These are phyloP conservation scores for Hemerocallis citrina DNA, from an alignment of 106 monocot genomes.

Conservation along the genomic window DNA sequence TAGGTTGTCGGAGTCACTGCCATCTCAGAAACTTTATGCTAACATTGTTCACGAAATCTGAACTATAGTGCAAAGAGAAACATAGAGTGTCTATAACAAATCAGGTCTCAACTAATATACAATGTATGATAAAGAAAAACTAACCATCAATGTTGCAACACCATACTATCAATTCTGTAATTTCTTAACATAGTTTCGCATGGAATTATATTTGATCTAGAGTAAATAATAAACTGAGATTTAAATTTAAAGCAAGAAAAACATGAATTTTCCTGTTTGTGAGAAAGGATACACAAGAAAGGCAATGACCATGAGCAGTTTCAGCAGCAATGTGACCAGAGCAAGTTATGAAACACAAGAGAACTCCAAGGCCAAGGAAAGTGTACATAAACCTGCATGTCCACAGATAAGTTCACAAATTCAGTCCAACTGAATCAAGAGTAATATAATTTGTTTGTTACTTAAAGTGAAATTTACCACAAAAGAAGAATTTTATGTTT, in stretches of 20 bases:
- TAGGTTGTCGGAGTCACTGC: too few relatives aligned
- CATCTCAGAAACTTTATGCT: not conserved
- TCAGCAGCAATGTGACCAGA: conserved; percentile 64
- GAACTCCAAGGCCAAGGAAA: conserved; percentile 41
- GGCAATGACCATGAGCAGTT: conserved; percentile 46
- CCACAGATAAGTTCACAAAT: not conserved
- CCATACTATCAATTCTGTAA: not conserved
- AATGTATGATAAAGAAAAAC: too few relatives aligned
- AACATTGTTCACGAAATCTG: not conserved
- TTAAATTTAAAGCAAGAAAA: not conserved
- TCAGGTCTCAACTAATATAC: not conserved
- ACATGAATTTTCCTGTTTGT: not conserved
- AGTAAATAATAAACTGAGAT: not conserved
- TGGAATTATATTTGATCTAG: not conserved
- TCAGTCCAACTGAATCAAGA: not conserved
- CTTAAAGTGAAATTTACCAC: not conserved
- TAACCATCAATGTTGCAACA: not conserved
- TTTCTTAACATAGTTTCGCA: not conserved
- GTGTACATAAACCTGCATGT: conserved; percentile 55
- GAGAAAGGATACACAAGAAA: conserved; percentile 22
- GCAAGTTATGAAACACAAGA: conserved; percentile 42
- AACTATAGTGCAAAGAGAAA: not conserved
- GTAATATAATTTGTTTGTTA: not conserved
- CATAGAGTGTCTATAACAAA: not conserved
- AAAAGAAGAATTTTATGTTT: too few relatives aligned